phyloP scores from a whole-genome alignment of 768 basidiomycete species.

The Boletus vermiculosoides region DNA sequence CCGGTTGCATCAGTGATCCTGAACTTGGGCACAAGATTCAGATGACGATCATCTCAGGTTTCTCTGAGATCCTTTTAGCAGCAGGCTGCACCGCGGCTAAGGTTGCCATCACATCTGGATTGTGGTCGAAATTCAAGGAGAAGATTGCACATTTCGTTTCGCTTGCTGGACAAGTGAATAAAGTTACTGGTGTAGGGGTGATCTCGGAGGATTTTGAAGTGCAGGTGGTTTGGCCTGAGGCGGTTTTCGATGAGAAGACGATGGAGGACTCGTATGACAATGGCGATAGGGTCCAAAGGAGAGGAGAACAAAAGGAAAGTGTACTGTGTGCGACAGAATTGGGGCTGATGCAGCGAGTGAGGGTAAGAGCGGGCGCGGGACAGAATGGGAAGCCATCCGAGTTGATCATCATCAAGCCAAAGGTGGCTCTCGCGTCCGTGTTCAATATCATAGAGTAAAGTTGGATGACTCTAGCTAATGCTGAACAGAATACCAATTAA shows the following conservation, averaged over 20 bases:
- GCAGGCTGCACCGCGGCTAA: slow-evolving; percentile 23
- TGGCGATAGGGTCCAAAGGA: slow-evolving; percentile 4
- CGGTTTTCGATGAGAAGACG: slow-evolving; percentile 7
- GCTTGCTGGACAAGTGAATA: slow-evolving; percentile 45
- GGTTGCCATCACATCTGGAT: slow-evolving; percentile 35
- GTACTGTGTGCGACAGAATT: slow-evolving; percentile 37
- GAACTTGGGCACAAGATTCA: slow-evolving; percentile 12
- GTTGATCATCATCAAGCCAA: slow-evolving; percentile 31
- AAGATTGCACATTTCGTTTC: slow-evolving; percentile 42
- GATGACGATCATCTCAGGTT: slow-evolving; percentile 15
- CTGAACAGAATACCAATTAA: too few species aligned
- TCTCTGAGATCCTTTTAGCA: slow-evolving; percentile 27
- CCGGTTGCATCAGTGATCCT: slow-evolving; percentile 12
- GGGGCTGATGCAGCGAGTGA: slow-evolving; percentile 28
- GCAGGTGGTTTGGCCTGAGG: slow-evolving; percentile 11
- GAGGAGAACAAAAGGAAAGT: not conserved
- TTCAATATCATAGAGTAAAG: slow-evolving; percentile 19
- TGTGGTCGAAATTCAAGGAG: slow-evolving; percentile 42
- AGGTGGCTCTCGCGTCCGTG: slow-evolving; percentile 34
- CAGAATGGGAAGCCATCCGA: slow-evolving; percentile 17
- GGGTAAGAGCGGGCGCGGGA: slow-evolving; percentile 3
- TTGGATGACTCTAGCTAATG: too few species aligned
- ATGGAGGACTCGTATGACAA: slow-evolving; percentile 30
- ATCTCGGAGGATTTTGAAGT: slow-evolving; percentile 30
- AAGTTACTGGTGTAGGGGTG: slow-evolving; percentile 21